Evolutionary conservation across 805 yeast species (phyloP), one percentile per base, ranked within the genome.

Genomic region (Groenewaldozyma salmanticensis): DNA sequence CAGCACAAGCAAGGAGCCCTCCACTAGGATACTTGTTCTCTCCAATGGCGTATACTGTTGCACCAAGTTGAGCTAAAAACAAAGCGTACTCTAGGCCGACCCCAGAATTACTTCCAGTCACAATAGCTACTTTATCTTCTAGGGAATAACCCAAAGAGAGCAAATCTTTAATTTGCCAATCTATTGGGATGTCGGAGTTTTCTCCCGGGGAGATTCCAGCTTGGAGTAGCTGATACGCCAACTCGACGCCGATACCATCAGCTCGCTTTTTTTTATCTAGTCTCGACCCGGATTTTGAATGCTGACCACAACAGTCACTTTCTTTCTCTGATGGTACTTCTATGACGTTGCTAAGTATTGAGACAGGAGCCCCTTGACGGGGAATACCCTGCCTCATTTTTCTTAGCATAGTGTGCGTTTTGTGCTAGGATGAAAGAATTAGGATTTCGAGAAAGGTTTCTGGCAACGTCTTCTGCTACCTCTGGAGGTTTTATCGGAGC

Each of bases 101-200:
- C 4, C 72, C 72, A 15, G 62, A 54, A 42, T 66, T 59, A 13
- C 69, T 69, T 5, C 72, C 72, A 2, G 72, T 68, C 27, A 68
- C 66, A 15, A 66, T 53, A 4, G 69, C 68, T 16, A 65, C 68
- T 45, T 62, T 64, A 22, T 64, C 68, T 48, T 57, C 55, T 37
- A 67, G 59, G n/a, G 71, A 62, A 50, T 69, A 69, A 48, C 66
- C 60, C 18, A 55, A 52, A 31, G 57, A 49, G 31, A 68, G 51
- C 17, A 49, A 42, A 9, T 54, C 45, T 39, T 46, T 42, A 38
- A 49, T 50, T 29, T 45, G 50, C 33, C 42, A 48, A 13, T 39
- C 35, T 20, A 56, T 51, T n/a, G n/a, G n/a, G n/a, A n/a, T 45
- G 54, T 51, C 29, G 42, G 29, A 24, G 48, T 45, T 15, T 58